Base-by-base conservation (phyloP, 768 basidiomycete species). In the Trametes gibbosa region DNA sequence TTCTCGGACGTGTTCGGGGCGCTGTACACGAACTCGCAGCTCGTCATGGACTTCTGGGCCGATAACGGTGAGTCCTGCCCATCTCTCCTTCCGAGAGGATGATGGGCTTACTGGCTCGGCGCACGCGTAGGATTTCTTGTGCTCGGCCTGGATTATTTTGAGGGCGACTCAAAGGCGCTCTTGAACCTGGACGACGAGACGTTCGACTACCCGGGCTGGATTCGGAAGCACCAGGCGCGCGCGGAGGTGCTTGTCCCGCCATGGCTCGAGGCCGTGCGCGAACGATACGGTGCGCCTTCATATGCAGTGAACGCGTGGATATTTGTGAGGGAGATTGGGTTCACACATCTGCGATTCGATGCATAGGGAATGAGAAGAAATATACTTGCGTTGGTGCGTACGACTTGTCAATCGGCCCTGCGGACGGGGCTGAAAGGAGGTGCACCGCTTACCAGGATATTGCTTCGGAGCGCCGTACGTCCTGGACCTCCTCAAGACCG, bases 1-100 rank as follows among this genome's bases (percentile, higher is more conserved):
- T 79, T 83, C 59, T 62, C 84, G 0, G 86, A 87, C 61, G 77
- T 87, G 2, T 85, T 75, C 63, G 81, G 86, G 1, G 81, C 86
- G 2, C 78, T 85, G 57, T 84, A 75, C 64, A 50, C 80, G 60
- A 87, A 87, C 68, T 79, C 77, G 48, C 74, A 84, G 68, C 73
- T 86, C 21, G 56, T 88, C 5, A 84, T 86, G 66, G 85, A 89
- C 66, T 87, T 80, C 64, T 85, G 81, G 60, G 85, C 87, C 1
- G 72, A 79, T 7, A 74, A 81, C 19, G 86, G 86, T 87, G 40
- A 46, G 59, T 10, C 23, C 21, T 21, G 29, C 23, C 7, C 2
- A 13, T 5, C 6, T 10, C 3, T 19, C 17, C 23, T 5, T 24
- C 1, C 5, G 41, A 37, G 19, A 6, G 13, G 54, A 1, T 72